A percentile compares a stretch with the other conserved stretches of the same genome.
phyloP scores from a whole-genome alignment of 73 alveolate species.

The Tetrahymena malaccensis region DNA sequence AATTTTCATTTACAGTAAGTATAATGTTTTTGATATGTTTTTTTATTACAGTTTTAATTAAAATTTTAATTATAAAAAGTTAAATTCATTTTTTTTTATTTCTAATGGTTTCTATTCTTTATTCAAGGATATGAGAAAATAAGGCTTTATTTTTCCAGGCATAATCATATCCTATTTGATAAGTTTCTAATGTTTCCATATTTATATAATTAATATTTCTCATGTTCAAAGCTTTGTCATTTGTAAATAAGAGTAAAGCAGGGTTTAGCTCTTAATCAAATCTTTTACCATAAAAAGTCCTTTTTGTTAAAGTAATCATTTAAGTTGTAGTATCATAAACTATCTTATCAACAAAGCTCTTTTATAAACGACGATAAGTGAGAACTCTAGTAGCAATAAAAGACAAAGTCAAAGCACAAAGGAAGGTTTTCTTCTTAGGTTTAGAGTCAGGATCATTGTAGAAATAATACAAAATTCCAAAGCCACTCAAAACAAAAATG shows the following conservation, averaged over 20 bases:
- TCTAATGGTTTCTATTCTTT: neutral
- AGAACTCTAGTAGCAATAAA: neutral
- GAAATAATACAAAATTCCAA: neutral
- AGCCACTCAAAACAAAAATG: neutral
- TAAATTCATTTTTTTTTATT: neutral
- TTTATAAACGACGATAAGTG: conserved; percentile 6
- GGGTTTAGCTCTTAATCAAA: neutral
- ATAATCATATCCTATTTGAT: conserved; percentile 17
- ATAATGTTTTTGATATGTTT: too few relatives aligned
- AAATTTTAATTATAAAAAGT: too few relatives aligned
- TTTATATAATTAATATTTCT: conserved; percentile 22
- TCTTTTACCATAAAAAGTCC: conserved; percentile 2
- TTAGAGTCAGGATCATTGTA: conserved; percentile 2
- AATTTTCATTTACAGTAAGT: too few relatives aligned
- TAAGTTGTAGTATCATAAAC: conserved; percentile 4
- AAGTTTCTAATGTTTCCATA: conserved; percentile 24
- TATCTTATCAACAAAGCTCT: conserved; percentile 1
- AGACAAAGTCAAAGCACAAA: neutral
- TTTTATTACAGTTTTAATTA: too few relatives aligned
- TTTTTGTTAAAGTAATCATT: neutral
- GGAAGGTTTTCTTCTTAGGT: neutral
- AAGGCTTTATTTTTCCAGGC: conserved; percentile 31
- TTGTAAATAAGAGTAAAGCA: conserved; percentile 5
- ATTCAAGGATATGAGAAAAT: conserved; percentile 17
- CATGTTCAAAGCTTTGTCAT: conserved; percentile 8